Base-by-base conservation (phyloP, 1,139 yeast genomes). In the Saccharomycopsis hybrid region DNA sequence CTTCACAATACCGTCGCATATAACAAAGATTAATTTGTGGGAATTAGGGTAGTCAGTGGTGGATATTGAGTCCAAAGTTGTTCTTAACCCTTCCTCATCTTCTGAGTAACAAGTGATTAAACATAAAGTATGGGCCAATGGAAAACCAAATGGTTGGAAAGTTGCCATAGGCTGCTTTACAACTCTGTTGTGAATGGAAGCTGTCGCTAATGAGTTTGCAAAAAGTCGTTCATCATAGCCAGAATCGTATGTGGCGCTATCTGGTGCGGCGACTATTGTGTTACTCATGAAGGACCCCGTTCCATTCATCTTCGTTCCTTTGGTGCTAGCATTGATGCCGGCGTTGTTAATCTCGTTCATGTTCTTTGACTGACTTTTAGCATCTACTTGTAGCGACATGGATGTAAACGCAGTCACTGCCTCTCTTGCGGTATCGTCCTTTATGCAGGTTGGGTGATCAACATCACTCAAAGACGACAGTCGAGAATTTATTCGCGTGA, bases 51-150 rank as follows among this genome's bases (percentile, higher is more conserved):
- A 92, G 58, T 87, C 95, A 2, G 97, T 88, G 1, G 96, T 87
- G 18, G 96, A 88, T 54, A 92, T 65, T 1, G 97, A 90, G 65
- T 92, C 97, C 58, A 90, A 69, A 0, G 97, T 88, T 1, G 90
- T 81, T 60, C 97, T 76, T 55, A 92, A 67, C 56, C 95, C 96
- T 9, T 74, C 84, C 58, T 79, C 85, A 62, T 89, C 95, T 69
- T 92, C 98, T 1, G 97, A 89, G 64, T 92, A 92, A 62, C 96
- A 92, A 3, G 98, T 92, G 18, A 92, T 95, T 59, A 90, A 74
- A 59, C 82, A 78, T 61, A 92, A 76, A 0, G 86, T 73, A 62
- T 92, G 97, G 9, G 90, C 88, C 56, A 92, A 74, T 8, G 97
- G 98, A 62, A 72, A 87, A 0, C 85, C 88, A 67, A 76, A 88